These are phyloP conservation scores for Diaporthe vexans DNA, from an alignment of 2,329 filamentous ascomycete genomes.

Conservation along the genomic window DNA sequence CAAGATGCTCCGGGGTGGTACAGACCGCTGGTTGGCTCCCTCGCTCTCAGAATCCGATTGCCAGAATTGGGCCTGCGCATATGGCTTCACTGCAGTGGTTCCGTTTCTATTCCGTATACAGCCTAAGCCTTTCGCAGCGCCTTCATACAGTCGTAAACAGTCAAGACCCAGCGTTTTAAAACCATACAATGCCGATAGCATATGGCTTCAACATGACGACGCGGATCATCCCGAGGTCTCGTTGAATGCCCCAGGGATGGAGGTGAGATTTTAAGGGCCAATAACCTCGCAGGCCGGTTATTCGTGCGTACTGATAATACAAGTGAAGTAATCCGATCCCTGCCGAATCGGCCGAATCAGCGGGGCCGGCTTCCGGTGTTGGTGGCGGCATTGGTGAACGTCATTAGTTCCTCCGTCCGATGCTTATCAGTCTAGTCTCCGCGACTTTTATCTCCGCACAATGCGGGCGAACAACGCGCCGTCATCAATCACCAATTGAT, in stretches of 20 bases:
- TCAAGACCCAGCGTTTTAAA: too few relatives aligned
- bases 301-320: too few relatives aligned
- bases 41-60: not conserved
- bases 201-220: not conserved
- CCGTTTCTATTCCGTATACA: too few relatives aligned
- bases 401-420: not conserved
- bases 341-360: too few relatives aligned
- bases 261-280: too few relatives aligned
- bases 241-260: not conserved
- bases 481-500: not conserved
- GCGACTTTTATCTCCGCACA: not conserved
- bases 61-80: not conserved
- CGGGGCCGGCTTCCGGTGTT: too few relatives aligned
- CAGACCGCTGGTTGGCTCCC: not conserved
- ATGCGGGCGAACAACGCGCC: not conserved
- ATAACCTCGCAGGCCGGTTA: too few relatives aligned
- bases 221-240: not conserved
- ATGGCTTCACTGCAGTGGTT: too few relatives aligned
- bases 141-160: too few relatives aligned
- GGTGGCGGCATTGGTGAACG: not conserved
- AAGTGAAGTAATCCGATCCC: too few relatives aligned
- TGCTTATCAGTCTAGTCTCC: conserved; percentile 6
- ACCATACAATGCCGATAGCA: too few relatives aligned
- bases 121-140: too few relatives aligned
- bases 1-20: not conserved